Evolutionary conservation across 2,329 filamentous ascomycete genomes (phyloP).

Genomic region (Geosmithia flava): DNA sequence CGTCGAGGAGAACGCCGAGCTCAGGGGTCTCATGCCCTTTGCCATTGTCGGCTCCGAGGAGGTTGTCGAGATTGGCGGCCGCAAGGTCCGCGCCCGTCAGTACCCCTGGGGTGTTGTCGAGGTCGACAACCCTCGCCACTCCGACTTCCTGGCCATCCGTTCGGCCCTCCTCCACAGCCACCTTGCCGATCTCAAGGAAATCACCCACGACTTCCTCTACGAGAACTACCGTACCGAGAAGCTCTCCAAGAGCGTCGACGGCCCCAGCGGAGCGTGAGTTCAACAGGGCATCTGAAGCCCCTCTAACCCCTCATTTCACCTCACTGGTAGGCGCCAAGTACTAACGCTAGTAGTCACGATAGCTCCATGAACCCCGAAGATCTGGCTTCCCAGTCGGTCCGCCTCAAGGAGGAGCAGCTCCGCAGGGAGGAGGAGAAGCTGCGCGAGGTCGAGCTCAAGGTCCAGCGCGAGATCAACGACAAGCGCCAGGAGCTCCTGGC

Average conservation of each 20-base stretch:
- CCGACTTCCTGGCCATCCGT: slow-evolving; percentile 94
- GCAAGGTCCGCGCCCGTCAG: slow-evolving; percentile 85
- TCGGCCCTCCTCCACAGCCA: slow-evolving; percentile 96
- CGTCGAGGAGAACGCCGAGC: slow-evolving; percentile 96
- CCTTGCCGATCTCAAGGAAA: slow-evolving; percentile 96
- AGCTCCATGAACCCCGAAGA: slow-evolving; percentile 94
- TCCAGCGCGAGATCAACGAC: slow-evolving; percentile 99
- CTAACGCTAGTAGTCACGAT: slow-evolving; percentile 41
- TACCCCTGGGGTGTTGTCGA: slow-evolving; percentile 99
- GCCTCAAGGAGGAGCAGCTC: slow-evolving; percentile 98
- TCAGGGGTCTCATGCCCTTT: slow-evolving; percentile 95
- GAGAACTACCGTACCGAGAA: slow-evolving; percentile 99
- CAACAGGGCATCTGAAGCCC: slow-evolving; percentile 1
- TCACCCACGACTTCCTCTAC: slow-evolving; percentile 99
- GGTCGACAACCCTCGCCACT: slow-evolving; percentile 98
- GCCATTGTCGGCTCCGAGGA: slow-evolving; percentile 98
- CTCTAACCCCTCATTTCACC: background rate
- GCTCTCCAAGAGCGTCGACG: slow-evolving; percentile 97
- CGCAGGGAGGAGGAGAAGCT: slow-evolving; percentile 99
- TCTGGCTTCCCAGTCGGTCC: slow-evolving; percentile 89
- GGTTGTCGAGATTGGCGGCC: slow-evolving; percentile 83
- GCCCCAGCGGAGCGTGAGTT: slow-evolving; percentile 75
- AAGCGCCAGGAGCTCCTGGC: slow-evolving; percentile 97
- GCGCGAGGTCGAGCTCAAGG: slow-evolving; percentile 98
- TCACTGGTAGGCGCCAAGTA: background rate